Evolutionary conservation across 2,329 filamentous ascomycete genomes (phyloP).

Genomic region (Sclerotinia sclerotiorum): DNA sequence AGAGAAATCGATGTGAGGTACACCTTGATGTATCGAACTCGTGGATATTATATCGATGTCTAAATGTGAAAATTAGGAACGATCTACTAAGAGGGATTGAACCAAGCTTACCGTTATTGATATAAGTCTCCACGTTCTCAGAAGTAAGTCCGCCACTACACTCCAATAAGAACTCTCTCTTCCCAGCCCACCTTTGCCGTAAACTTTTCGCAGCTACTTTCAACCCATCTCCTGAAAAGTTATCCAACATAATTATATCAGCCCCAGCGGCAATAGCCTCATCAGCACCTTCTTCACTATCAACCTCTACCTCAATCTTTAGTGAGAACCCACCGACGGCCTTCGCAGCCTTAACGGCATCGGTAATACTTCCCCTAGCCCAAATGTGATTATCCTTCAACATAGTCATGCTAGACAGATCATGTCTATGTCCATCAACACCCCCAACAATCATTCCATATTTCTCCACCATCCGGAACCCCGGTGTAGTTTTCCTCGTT

Average conservation of each 20-base stretch:
- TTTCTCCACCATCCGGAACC: conserved; percentile 94
- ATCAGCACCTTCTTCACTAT: conserved; percentile 82
- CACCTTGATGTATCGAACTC: conserved; percentile 94
- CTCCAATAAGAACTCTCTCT: conserved; percentile 76
- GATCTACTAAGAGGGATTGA: too few relatives aligned
- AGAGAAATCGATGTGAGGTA: conserved; percentile 91
- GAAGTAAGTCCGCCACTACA: conserved; percentile 87
- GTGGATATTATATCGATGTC: conserved; percentile 96
- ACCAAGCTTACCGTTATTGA: conserved; percentile 63
- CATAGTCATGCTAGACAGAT: conserved; percentile 95
- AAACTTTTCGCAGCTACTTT: conserved; percentile 70
- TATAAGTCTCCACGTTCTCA: conserved; percentile 79
- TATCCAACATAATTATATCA: conserved; percentile 96
- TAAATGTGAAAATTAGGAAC: conserved; percentile 37
- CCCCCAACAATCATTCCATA: conserved; percentile 96
- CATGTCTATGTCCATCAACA: conserved; percentile 87
- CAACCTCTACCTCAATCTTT: conserved; percentile 96
- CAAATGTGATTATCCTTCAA: conserved; percentile 99
- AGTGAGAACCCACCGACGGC: conserved; percentile 83
- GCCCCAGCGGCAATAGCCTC: conserved; percentile 89
- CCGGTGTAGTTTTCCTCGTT: conserved; percentile 94
- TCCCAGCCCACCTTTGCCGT: conserved; percentile 77
- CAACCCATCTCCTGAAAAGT: conserved; percentile 81
- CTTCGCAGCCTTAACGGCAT: conserved; percentile 81
- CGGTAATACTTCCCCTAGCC: conserved; percentile 81